Evolutionary conservation across 441 rosid genomes (phyloP).

Genomic region (Eutrema salsugineum): DNA sequence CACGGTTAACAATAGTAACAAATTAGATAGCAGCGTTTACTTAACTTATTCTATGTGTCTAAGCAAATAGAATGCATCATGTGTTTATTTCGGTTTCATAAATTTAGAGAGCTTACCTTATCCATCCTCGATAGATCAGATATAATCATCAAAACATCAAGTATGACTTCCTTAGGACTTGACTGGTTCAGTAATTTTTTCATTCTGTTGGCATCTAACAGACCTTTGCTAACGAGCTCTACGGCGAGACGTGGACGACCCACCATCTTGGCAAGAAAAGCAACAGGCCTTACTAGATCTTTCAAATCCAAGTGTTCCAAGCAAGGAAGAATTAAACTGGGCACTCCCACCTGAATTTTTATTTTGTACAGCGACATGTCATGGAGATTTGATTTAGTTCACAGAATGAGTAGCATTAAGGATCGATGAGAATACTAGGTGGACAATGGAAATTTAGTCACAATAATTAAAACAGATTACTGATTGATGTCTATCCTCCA

Average conservation of each 20-base stretch:
- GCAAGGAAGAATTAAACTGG: conserved; percentile 62
- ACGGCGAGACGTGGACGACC: conserved; percentile 76
- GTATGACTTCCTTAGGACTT: conserved; percentile 74
- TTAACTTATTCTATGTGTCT: not conserved
- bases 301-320: conserved; percentile 78
- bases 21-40: conserved; percentile 1
- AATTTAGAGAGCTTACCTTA: conserved; percentile 50
- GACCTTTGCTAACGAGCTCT: conserved; percentile 83
- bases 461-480: not conserved
- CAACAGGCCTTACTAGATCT: conserved; percentile 85
- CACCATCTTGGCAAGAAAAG: conserved; percentile 90
- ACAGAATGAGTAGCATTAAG: not conserved
- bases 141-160: conserved; percentile 87
- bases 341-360: conserved; percentile 65
- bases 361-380: not conserved
- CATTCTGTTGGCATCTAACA: conserved; percentile 74
- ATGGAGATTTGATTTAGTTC: not conserved
- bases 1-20: conserved; percentile 15
- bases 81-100: not conserved
- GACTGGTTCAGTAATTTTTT: conserved; percentile 64
- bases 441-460: not conserved
- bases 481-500: not conserved
- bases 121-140: conserved; percentile 98
- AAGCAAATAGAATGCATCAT: not conserved
- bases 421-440: not conserved